These are phyloP conservation scores for Coemansia sp. DNA, from an alignment of 192 early-diverging fungal species.

Conservation along the genomic window DNA sequence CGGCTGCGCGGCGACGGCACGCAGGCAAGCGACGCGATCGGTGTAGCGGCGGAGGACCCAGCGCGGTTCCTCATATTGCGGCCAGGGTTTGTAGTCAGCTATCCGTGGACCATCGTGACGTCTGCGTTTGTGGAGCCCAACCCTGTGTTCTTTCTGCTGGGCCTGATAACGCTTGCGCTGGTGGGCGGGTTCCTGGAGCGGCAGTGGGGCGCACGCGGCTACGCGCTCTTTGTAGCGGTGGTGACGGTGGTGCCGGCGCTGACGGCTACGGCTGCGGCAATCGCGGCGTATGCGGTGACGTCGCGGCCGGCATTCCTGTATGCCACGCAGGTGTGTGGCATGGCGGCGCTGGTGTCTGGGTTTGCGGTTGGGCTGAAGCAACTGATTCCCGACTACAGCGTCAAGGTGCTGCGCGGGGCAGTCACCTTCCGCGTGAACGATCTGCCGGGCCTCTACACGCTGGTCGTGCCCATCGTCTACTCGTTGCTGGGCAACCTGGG, in stretches of 20 bases:
- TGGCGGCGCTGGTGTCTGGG: slow-evolving; percentile 68
- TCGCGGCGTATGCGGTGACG: slow-evolving; percentile 17
- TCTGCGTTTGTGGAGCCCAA: slow-evolving; percentile 41
- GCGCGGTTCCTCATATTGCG: slow-evolving; percentile 46
- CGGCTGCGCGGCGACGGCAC: slow-evolving; percentile 3
- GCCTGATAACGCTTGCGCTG: slow-evolving; percentile 23
- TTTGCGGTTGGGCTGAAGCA: slow-evolving; percentile 89
- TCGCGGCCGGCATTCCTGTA: slow-evolving; percentile 25
- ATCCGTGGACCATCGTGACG: slow-evolving; percentile 52
- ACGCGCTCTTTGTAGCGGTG: slow-evolving; percentile 68
- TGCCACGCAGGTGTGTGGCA: slow-evolving; percentile 59
- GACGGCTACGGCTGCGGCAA: slow-evolving; percentile 38
- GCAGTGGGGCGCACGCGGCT: slow-evolving; percentile 77
- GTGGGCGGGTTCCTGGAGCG: slow-evolving; percentile 81
- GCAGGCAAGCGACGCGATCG: slow-evolving; percentile 10
- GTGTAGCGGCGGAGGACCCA: slow-evolving; percentile 19
- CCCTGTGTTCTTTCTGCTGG: slow-evolving; percentile 22
- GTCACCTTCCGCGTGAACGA: slow-evolving; percentile 65
- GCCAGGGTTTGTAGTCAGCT: slow-evolving; percentile 25
- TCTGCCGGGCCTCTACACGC: slow-evolving; percentile 40
- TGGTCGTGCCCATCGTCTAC: slow-evolving; percentile 44
- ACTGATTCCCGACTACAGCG: slow-evolving; percentile 80
- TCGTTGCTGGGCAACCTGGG: slow-evolving; percentile 28
- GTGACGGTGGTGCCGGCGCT: slow-evolving; percentile 41
- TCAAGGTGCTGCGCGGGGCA: slow-evolving; percentile 64